Evolutionary conservation across 2,329 filamentous ascomycete genomes (phyloP).

Genomic region (Apiospora hydei): DNA sequence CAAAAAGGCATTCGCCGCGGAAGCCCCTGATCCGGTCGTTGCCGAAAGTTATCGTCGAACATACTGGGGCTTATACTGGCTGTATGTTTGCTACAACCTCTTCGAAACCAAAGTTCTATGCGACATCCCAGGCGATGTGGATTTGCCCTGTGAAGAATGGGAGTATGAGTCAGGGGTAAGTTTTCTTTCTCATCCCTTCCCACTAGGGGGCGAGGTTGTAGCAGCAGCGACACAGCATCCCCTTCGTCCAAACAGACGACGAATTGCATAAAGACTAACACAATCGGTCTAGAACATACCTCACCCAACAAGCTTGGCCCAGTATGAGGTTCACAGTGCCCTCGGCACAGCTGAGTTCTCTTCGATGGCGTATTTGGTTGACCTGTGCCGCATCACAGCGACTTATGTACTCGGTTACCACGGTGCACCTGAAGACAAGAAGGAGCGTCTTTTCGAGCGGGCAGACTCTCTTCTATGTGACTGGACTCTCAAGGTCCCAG

Average conservation of each 20-base stretch:
- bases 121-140: slow-evolving; percentile 42
- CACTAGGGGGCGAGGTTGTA: neutral
- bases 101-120: slow-evolving; percentile 34
- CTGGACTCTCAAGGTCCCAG: slow-evolving; percentile 47
- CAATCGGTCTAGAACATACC: slow-evolving; percentile 41
- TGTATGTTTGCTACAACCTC: slow-evolving; percentile 35
- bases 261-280: neutral
- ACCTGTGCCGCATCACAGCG: slow-evolving; percentile 44
- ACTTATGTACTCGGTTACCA: slow-evolving; percentile 42
- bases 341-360: slow-evolving; percentile 46
- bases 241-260: neutral
- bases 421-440: slow-evolving; percentile 35
- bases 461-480: slow-evolving; percentile 48
- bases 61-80: slow-evolving; percentile 49
- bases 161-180: slow-evolving; percentile 50
- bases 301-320: slow-evolving; percentile 40
- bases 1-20: slow-evolving; percentile 41
- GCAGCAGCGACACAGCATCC: neutral
- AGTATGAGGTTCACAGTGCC: slow-evolving; percentile 46
- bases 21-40: slow-evolving; percentile 43
- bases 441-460: slow-evolving; percentile 38
- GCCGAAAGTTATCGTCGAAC: slow-evolving; percentile 51
- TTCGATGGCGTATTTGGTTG: slow-evolving; percentile 48
- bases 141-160: slow-evolving; percentile 50
- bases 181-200: neutral